Evolutionary conservation across 2,329 filamentous ascomycete genomes (phyloP), one percentile per base, ranked within the genome.

Genomic region (Phialemoniopsis sp.): DNA sequence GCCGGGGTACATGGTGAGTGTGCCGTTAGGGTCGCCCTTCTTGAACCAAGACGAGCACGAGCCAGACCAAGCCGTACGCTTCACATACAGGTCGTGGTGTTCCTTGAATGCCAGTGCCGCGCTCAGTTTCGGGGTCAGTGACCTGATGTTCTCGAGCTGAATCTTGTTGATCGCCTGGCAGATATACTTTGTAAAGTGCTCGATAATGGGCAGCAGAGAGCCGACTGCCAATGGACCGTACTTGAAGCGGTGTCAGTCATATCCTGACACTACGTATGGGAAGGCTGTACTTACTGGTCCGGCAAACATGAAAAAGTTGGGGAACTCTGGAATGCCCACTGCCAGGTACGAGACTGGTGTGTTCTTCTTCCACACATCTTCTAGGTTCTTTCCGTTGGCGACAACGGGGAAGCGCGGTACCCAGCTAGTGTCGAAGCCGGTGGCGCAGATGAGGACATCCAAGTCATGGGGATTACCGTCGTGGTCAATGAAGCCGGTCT

Each of bases 11-110:
- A 46, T 44, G 3, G 38, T 39, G 12, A 48, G 32, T 2, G 26
- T 21, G 1, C 44, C 46, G 14, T 42, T 38, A 5, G 19, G 10
- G 4, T 12, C 18, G 4, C 42, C 41, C 12, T 35, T 28, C 39
- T 50, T 50, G 32, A 45, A 48, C 46, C 44, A 47, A 7, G 42
- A 45, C 4, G 38, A 26, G 34, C 43, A 47, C 2, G 19, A n/a
- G 31, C 31, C 37, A 10, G 31, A 16, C 37, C 37, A 39, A 3
- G 31, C 31, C 4, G 31, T 34, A 13, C 37, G 30, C 37, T 29
- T 33, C 10, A 39, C 13, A 12, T 16, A 29, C 16, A 29, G 30
- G 14, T 33, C 17, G 15, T 32, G 17, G 5, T 34, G n/a, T 15
- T 39, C 37, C n/a, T 29, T 29, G 31, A 34, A 34, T 4, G 31